Evolutionary conservation across 1,284 basidiomycete species (phyloP).

Genomic region (Ceratobasidium sp.): DNA sequence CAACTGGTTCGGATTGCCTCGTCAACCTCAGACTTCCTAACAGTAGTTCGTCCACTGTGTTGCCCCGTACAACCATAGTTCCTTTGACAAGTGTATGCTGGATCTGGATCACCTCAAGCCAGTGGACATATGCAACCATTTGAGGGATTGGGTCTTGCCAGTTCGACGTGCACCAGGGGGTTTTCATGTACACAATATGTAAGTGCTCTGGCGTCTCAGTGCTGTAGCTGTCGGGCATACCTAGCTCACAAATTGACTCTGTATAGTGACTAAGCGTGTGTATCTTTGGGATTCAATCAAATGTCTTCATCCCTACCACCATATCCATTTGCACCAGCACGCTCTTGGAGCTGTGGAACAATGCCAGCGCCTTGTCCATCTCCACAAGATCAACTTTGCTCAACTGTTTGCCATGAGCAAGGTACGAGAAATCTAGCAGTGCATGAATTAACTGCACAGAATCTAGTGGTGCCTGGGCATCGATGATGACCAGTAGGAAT

Average conservation of each 20-base stretch:
- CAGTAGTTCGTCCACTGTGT: too few species aligned
- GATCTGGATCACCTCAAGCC: background rate
- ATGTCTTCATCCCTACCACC: too few species aligned
- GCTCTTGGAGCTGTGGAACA: background rate
- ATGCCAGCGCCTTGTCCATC: background rate
- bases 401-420: background rate
- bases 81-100: too few species aligned
- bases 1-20: too few species aligned
- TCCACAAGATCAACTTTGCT: background rate
- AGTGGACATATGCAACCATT: slow-evolving; percentile 27
- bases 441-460: background rate
- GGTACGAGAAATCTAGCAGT: background rate
- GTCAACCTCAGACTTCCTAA: too few species aligned
- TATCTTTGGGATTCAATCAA: slow-evolving; percentile 15
- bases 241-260: slow-evolving; percentile 21
- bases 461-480: background rate
- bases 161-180: slow-evolving; percentile 40
- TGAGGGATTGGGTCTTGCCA: slow-evolving; percentile 4
- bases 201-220: slow-evolving; percentile 42
- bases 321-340: too few species aligned
- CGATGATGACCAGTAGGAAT: slow-evolving; percentile 6
- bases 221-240: slow-evolving; percentile 39
- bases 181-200: slow-evolving; percentile 39
- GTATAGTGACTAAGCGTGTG: slow-evolving; percentile 41
- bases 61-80: too few species aligned